Conservation (phyloP, 1,284 basidiomycete genomes). For the Ustilago crameri region DNA sequence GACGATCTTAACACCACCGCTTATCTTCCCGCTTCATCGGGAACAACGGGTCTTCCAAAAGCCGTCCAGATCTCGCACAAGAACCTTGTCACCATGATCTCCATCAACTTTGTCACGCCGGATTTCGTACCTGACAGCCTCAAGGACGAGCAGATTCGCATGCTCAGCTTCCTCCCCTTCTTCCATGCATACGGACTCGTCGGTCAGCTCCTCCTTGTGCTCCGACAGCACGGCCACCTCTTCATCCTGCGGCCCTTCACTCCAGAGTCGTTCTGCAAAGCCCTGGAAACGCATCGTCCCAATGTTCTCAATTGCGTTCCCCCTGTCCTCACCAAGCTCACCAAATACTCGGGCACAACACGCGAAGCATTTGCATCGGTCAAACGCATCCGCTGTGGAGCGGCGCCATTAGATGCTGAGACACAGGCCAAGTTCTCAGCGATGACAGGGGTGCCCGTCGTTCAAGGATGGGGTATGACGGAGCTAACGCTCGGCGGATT, state of each 20-base stretch:
- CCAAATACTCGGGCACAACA: conserved; percentile 23
- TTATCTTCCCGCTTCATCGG: conserved; percentile 40
- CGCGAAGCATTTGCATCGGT: conserved; percentile 23
- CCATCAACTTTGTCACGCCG: conserved; percentile 24
- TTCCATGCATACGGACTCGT: conserved; percentile 48
- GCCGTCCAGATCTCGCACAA: conserved; percentile 49
- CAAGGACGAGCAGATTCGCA: conserved; percentile 7
- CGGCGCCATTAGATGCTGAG: conserved; percentile 44
- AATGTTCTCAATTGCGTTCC: conserved; percentile 38
- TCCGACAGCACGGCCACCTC: conserved; percentile 19
- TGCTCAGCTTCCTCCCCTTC: conserved; percentile 49
- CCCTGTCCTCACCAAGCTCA: conserved; percentile 35
- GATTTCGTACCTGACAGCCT: conserved; percentile 15
- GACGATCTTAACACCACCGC: conserved; percentile 19
- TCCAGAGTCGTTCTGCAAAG: conserved; percentile 31
- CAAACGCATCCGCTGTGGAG: conserved; percentile 30
- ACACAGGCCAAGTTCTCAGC: conserved; percentile 25
- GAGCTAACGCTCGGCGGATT: conserved; percentile 49
- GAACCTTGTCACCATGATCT: conserved; percentile 45
- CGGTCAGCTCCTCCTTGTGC: conserved; percentile 23
- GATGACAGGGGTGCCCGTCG: conserved; percentile 35
- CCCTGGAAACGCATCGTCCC: conserved; percentile 23
- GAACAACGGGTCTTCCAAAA: conserved; percentile 50
- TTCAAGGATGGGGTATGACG: conserved; percentile 55
- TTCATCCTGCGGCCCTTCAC: conserved; percentile 37